Evolutionary conservation across 208 protist species (phyloP), one percentile per base, ranked within the genome.

Genomic region (Leishmania guyanensis): DNA sequence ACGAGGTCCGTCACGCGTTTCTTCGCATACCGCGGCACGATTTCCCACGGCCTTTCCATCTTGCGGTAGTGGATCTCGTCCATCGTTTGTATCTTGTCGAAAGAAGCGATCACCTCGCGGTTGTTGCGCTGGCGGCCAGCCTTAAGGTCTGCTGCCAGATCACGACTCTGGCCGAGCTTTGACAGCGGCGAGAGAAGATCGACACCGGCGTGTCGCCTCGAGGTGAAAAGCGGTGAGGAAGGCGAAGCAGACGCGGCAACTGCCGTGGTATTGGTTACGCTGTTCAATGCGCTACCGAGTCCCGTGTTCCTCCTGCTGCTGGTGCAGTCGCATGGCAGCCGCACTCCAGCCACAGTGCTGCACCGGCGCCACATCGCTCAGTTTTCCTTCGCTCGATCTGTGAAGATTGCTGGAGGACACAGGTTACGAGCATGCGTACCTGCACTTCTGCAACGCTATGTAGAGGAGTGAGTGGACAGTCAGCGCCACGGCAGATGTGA

Each of bases 61-160:
- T 93, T 93, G 74, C 94, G 94, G 88, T 96, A 97, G 84, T 97
- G 91, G 78, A 97, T 95, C 81, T 94, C 90, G 71, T 97, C 92
- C 85, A 93, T 90, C 5, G 91, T 96, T 54, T 95, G 90, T 66
- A 95, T 94, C 77, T 90, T 93, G 29, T 95, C 89, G 73, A 97
- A 94, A 43, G 94, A 91, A 17, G 89, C 89, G 43, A 95, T 84
- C 58, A 97, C 94, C 66, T 95, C 91, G 77, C 93, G 93, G 83
- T 97, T 97, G 82, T 89, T 91, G 74, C 92, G 92, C 65, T 91
- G 83, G 5, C 92, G 84, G 17, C 89, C 90, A 26, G 86, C 94
- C 80, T 95, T 95, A 48, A 97, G 85, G 70, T 94, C 90, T 0
- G 77, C 88, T 6, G 92, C 91, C 54, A 97, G 87, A 70, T 95